Base-by-base conservation (phyloP, 345 rosid genomes). In the Citrus sp. region DNA sequence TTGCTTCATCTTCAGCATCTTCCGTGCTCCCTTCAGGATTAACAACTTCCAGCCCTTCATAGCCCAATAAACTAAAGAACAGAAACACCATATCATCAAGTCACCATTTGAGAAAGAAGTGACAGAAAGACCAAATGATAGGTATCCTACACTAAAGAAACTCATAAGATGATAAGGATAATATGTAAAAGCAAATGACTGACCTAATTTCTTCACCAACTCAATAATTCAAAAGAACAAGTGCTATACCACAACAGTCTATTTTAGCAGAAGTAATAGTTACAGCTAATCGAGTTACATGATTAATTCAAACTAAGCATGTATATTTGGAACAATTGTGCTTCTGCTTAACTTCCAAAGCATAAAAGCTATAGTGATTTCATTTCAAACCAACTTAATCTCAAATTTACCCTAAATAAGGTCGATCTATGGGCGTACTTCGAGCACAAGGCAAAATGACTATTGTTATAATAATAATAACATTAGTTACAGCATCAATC, bases 1-100 rank as follows among this genome's bases (percentile, higher is more conserved):
- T 90, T 73, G 99, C 99, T 88, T 96, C 98, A 82, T 93, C 98
- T 73, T 88, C 99, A 34, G 95, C 97, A 74, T 96, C 99, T 35
- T 94, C 98, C 28, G 90, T 94, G 79, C 97, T 90, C 81, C 99
- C 99, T 81, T 96, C 99, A 2, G 98, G 99, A 81, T 96, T 94
- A 58, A 94, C 82, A 77, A 96, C 98, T 87, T 96, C 98, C 60
- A 96, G 78, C 7, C 99, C 99, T 83, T 96, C 98, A 80, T 96
- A 93, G 35, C 92, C 91, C 76, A 93, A 42, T 82, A 94, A 75
- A 63, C 98, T 96, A 82, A 65, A 75, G 1, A 76, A 79, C 35
- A 73, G 37, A 61, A 34, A 16, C 72, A 58, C 63, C n/a, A 59
- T 22, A 70, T 32, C 60, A 72, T 13, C 24, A 46, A 18, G 56